Base-by-base conservation (phyloP, 2,329 filamentous ascomycete genomes). In the Fusarium guadeloupense region DNA sequence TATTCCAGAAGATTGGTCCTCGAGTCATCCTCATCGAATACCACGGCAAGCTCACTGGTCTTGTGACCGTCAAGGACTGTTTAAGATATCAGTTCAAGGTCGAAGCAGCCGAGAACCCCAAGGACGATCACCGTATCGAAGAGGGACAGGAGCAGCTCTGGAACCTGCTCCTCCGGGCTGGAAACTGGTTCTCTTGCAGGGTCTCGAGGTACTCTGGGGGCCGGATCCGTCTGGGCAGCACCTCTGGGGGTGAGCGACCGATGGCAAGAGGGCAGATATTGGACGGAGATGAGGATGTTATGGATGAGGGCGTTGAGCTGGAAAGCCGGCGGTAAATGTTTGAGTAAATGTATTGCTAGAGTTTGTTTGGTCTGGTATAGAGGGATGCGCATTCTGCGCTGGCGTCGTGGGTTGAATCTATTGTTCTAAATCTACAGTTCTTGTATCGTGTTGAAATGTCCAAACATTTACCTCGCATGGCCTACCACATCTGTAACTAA, bases 1-100 rank as follows among this genome's bases (percentile, higher is more conserved):
- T 99, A 10, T 99, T 99, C 81, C 94, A 94, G 75, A 99, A 98
- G 79, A 96, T 99, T 74, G 95, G 95, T 0, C 95, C 94, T 0
- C 86, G 95, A 2, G 93, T 97, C 6, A 94, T 99, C 43, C 83
- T 99, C 4, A 89, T 97, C 33, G 95, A 99, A 75, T 90, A 97
- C 72, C 90, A 91, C 54, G 95, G 95, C 13, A 86, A 86, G 43
- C 83, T 99, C 3, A 86, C 85, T 0, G 95, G 95, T 0, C 82
- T 99, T 0, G 91, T 99, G 1, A 99, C 95, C 0, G 91, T 97
- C 60, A 99, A 99, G 75, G 95, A 99, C 74, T 98, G 95, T 67
- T 80, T 99, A 51, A 96, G 95, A 74, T 98, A 96, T 71, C 94
- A 99, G 75, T 97, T 98, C 84, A 96, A 95, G 79, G 92, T 91